These are phyloP conservation scores for Syncephalastrum sp. DNA, from an alignment of 371 early-diverging fungal species.

Conservation along the genomic window DNA sequence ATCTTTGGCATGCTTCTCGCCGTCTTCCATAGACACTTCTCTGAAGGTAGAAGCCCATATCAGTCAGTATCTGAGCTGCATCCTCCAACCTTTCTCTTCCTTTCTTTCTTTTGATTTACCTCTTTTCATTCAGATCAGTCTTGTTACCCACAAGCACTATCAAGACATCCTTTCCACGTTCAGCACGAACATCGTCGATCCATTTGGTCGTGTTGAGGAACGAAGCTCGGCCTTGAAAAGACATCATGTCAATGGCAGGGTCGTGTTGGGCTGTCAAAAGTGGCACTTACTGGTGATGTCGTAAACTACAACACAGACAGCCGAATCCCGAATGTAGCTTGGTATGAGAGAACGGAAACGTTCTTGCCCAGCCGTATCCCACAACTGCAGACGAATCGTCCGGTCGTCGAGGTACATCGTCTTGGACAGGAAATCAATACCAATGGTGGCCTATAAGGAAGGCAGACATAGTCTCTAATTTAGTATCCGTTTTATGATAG, in stretches of 20 bases:
- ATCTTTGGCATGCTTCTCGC: constrained; percentile 88
- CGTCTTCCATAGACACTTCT: constrained; percentile 90
- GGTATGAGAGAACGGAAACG: constrained; percentile 97
- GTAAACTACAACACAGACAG: constrained; percentile 97
- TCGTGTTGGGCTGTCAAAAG: not conserved
- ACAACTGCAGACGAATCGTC: constrained; percentile 97
- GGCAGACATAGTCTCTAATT: not conserved
- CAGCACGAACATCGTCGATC: constrained; percentile 97
- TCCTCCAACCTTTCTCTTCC: not conserved
- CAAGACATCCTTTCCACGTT: constrained; percentile 93
- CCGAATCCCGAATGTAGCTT: constrained; percentile 97
- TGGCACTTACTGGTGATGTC: constrained; percentile 83
- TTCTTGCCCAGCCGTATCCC: constrained; percentile 99
- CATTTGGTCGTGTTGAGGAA: constrained; percentile 92
- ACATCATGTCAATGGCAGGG: not conserved
- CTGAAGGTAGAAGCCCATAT: constrained; percentile 22
- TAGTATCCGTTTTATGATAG: not conserved
- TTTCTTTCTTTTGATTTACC: constrained; percentile 39
- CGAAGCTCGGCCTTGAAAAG: constrained; percentile 70
- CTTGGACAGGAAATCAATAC: constrained; percentile 99
- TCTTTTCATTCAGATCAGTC: constrained; percentile 88
- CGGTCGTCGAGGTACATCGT: constrained; percentile 98
- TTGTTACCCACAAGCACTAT: constrained; percentile 98
- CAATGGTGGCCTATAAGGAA: constrained; percentile 91
- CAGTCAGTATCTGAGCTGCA: not conserved